phyloP scores from a whole-genome alignment of 164 flowering plant genomes.

The Aristolochia contorta region DNA sequence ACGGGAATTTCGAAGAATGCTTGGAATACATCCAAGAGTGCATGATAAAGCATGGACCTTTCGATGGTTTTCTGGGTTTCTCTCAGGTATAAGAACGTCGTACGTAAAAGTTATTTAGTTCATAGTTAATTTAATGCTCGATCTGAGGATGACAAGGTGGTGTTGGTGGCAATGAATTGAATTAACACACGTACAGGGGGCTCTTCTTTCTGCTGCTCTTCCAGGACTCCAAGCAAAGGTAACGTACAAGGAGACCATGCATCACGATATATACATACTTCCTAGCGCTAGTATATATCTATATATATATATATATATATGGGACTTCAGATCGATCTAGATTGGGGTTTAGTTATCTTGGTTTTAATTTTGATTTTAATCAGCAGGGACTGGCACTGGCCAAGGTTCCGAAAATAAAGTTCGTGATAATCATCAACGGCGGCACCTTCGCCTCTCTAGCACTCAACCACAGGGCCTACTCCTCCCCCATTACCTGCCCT shows the following conservation, averaged over 20 bases:
- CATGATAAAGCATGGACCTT: constrained; percentile 65
- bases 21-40: constrained; percentile 49
- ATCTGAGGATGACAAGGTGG: too few species aligned
- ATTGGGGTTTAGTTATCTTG: too few species aligned
- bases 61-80: constrained; percentile 79
- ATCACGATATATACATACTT: background rate
- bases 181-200: constrained; percentile 47
- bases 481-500: too few species aligned
- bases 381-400: constrained; percentile 45
- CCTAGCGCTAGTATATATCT: too few species aligned
- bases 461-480: constrained; percentile 34
- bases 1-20: constrained; percentile 54
- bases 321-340: too few species aligned
- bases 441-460: constrained; percentile 22
- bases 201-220: constrained; percentile 52
- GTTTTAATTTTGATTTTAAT: too few species aligned
- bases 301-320: too few species aligned
- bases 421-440: constrained; percentile 44
- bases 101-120: constrained; percentile 33
- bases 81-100: too few species aligned
- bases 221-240: constrained; percentile 65
- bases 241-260: background rate
- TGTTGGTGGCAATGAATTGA: too few species aligned
- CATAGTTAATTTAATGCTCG: too few species aligned
- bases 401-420: constrained; percentile 53